These are phyloP conservation scores for Crepidotus variabilis DNA, from an alignment of 768 basidiomycete species.

Conservation along the genomic window DNA sequence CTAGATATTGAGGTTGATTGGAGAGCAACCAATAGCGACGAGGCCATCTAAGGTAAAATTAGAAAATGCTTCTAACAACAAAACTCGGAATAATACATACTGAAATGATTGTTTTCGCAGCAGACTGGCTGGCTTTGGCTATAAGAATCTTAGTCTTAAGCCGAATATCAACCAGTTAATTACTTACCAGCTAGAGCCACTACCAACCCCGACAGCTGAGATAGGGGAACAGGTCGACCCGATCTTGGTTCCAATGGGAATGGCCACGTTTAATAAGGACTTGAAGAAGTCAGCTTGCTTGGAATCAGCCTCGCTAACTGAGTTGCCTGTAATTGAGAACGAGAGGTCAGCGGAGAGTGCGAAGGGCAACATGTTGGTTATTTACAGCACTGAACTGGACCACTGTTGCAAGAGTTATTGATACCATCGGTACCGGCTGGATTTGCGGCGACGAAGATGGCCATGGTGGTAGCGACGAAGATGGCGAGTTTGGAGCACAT, in stretches of 20 bases:
- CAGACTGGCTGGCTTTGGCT: slow-evolving; percentile 11
- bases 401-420: slow-evolving; percentile 14
- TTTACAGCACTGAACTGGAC: slow-evolving; percentile 13
- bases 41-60: slow-evolving; percentile 4
- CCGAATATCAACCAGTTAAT: not conserved
- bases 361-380: not conserved
- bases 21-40: slow-evolving; percentile 13
- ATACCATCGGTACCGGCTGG: slow-evolving; percentile 4
- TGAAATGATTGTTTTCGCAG: slow-evolving; percentile 12
- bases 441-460: slow-evolving; percentile 3
- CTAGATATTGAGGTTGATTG: slow-evolving; percentile 10
- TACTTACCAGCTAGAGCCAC: slow-evolving; percentile 9
- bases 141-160: not conserved
- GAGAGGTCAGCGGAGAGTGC: not conserved
- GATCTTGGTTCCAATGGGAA: slow-evolving; percentile 5
- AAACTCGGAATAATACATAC: not conserved
- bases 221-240: slow-evolving; percentile 11
- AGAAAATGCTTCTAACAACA: not conserved
- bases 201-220: slow-evolving; percentile 10
- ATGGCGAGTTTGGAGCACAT: slow-evolving; percentile 7
- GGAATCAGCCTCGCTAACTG: not conserved
- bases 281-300: not conserved
- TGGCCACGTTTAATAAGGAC: slow-evolving; percentile 1
- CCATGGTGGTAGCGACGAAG: slow-evolving; percentile 4
- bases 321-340: slow-evolving; percentile 2